Evolutionary conservation across 129 eudicot species (phyloP), one percentile per base, ranked within the genome.

Genomic region (Flaveria ramosissima): DNA sequence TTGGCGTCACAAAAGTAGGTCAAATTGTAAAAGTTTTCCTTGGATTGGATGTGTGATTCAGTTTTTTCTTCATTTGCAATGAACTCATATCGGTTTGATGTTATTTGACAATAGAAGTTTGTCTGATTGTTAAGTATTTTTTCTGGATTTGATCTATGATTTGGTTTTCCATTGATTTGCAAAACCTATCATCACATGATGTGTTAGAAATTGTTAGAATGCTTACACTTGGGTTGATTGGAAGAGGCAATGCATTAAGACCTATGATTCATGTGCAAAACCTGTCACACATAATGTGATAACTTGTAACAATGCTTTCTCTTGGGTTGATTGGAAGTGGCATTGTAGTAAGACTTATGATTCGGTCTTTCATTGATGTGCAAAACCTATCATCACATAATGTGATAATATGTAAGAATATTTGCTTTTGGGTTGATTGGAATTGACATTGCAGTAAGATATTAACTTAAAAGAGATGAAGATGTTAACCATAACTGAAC

Each of bases 1-100:
- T 68, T 56, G 74, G 56, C 65, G 43, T 76, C 26, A 23, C 15
- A 26, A 74, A 42, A 43, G 17, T 74, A 62, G 60, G 78, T 43
- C 70, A 60, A 74, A 43, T 30, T 26, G 19, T 60, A 59, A 42
- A 7, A 15, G 6, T 6, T 45, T 9, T 10, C 14, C 3, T 45
- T 9, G 50, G 50, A 45, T 9, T 45, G 50, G 50, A 45, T 9
- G 50, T 0, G 3, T 9, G 14, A 45, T 19, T 56, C 26, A 8
- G 41, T 60, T 60, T 60, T 60, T 60, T 10, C 17, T 24, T 60
- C 13, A 20, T 0, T 2, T 56, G 62, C 27, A n/a, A 19, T 56
- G 62, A 55, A 39, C 26, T 77, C 30, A 2, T 66, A 39, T 77
- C 53, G 57, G 7, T 67, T 52, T 53, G 73, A 77, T 27, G 36